These are phyloP conservation scores for Paecilomyces niveus DNA, from an alignment of 2,329 filamentous ascomycete genomes.

Conservation along the genomic window DNA sequence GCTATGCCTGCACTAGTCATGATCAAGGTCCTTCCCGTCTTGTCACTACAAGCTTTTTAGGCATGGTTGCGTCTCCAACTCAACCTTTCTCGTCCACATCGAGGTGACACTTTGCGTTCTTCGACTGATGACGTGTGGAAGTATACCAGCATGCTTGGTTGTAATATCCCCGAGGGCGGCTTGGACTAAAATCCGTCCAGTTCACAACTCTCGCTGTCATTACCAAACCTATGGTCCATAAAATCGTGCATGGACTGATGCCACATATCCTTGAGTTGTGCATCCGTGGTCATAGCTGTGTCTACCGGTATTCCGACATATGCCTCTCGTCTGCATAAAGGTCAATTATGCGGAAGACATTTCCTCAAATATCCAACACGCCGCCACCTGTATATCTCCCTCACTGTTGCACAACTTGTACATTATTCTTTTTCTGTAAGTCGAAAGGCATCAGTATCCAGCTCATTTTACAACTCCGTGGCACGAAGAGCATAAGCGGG, in stretches of 20 bases:
- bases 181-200: not conserved
- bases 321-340: slow-evolving; percentile 3
- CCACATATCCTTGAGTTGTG: not conserved
- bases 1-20: not conserved
- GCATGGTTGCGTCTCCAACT: slow-evolving; percentile 8
- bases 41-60: slow-evolving; percentile 5
- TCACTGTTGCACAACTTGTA: slow-evolving; percentile 42
- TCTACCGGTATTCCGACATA: not conserved
- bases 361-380: slow-evolving; percentile 2
- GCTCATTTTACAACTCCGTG: not conserved
- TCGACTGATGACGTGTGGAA: slow-evolving; percentile 3
- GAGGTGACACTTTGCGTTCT: not conserved
- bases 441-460: not conserved
- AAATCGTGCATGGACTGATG: not conserved
- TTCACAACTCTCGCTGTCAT: not conserved
- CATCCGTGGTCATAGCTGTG: not conserved
- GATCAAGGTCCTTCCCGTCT: not conserved
- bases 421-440: slow-evolving; percentile 42
- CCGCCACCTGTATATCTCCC: slow-evolving; percentile 1
- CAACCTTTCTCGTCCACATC: not conserved
- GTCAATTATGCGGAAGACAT: not conserved
- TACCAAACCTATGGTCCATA: not conserved
- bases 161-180: not conserved
- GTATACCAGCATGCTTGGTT: not conserved
- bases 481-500: slow-evolving; percentile 3